Evolutionary conservation across 108 stramenopile species (phyloP).

Genomic region (Cafeteria roenbergensis): DNA sequence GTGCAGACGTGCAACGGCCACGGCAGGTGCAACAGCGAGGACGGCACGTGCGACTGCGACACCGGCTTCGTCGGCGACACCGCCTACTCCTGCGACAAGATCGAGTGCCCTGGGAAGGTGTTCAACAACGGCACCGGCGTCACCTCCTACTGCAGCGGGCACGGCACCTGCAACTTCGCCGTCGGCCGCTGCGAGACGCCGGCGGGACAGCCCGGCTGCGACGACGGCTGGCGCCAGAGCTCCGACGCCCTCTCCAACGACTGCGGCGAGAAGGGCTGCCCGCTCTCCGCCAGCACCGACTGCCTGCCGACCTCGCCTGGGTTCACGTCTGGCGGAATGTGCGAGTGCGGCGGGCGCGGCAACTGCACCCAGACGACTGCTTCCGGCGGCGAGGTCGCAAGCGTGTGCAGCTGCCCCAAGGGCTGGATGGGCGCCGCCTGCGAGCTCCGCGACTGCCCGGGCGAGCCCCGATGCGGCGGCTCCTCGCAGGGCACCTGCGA

Average conservation of each 20-base stretch:
- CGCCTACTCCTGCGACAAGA: neutral
- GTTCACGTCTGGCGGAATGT: neutral
- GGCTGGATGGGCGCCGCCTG: slow-evolving; percentile 4
- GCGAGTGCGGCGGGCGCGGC: neutral
- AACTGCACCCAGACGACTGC: too few species aligned
- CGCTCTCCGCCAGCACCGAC: neutral
- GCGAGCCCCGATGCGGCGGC: too few species aligned
- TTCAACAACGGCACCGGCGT: neutral
- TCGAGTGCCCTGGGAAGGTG: neutral
- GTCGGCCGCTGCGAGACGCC: neutral
- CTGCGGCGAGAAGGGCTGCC: slow-evolving; percentile 1
- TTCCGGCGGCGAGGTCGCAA: neutral
- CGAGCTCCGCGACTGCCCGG: neutral
- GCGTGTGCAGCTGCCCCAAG: too few species aligned
- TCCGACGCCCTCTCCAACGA: too few species aligned
- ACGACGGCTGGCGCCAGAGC: neutral
- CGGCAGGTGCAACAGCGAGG: neutral
- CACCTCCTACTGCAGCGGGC: neutral
- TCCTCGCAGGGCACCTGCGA: too few species aligned
- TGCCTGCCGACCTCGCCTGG: neutral
- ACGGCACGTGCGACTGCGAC: neutral
- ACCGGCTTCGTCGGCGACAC: neutral
- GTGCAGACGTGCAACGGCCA: neutral
- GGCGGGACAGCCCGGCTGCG: neutral
- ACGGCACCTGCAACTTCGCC: neutral